Evolutionary conservation across 805 yeast species (phyloP), one percentile per base, ranked within the genome.

Genomic region (Komagataella pastoris): DNA sequence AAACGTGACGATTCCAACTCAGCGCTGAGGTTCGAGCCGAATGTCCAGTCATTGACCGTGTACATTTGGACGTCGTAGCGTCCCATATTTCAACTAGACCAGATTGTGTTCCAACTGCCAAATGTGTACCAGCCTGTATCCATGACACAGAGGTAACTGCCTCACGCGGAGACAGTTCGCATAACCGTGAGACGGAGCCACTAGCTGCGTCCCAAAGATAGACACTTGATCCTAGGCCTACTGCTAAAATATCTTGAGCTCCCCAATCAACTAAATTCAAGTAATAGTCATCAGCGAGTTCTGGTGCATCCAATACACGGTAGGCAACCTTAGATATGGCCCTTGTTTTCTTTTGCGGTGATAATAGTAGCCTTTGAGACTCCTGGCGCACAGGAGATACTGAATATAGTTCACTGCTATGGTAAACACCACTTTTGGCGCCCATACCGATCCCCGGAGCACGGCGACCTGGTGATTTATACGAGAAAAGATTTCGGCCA

Each of bases 41-140:
- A 68, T 93, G 99, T 3, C 99, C 99, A 2, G 91, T 76, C 90
- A 93, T 86, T 6, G 95, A 83, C 57, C 99, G 75, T 17, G 91
- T 80, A 59, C 96, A 84, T 65, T 86, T 83, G 51, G 79, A 75
- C 46, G 85, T 81, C 10, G 84, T 77, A 1, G 90, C 95, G 65
- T 93, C 98, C 93, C 96, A 93, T 17, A 93, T 89, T 62, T 90
- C 96, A 5, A 93, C 97, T 46, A 83, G 62, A 1, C 99, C 99
- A 40, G 80, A 73, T 52, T 78, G 76, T 1, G 97, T 88, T 1
- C 99, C 99, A 6, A 93, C 81, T 0, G 99, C 98, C 49, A 93
- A 61, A 69, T 93, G 97, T 12, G 96, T 85, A 17, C 98, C 98
- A 8, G 91, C 79, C 21, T 91, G 95, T 49, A 91, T 87, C 99